Base-by-base conservation (phyloP, 2,329 filamentous ascomycete species). In the Ophiocordyceps sinensis region DNA sequence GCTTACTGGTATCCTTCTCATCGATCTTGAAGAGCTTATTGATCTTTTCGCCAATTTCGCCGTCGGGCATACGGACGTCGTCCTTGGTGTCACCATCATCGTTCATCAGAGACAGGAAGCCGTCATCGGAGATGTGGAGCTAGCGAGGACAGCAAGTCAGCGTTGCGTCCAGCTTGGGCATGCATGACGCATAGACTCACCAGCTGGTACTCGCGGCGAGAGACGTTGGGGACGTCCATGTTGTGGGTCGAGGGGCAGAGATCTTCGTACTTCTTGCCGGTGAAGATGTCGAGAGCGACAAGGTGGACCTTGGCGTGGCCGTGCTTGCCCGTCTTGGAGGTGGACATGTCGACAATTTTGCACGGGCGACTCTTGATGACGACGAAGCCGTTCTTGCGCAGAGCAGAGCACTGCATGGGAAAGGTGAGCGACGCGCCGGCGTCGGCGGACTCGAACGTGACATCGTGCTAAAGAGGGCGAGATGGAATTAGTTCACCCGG, bases 311-410 rank as follows among this genome's bases (percentile, higher is more conserved):
- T 98, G 73, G 91, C 91, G 85, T 98, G 93, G 69, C 91, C 91
- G 84, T 98, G 91, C 86, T 98, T 98, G 73, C 91, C 91, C 56
- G 91, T 98, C 88, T 98, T 98, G 68, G 91, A 98, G 75, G 91
- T 98, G 56, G 87, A 94, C 93, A 98, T 98, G 64, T 98, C 91
- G 68, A 96, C 85, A 60, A 98, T 98, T 85, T 96, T 98, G 88
- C 91, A 98, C 59, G 91, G 93, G 59, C 91, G 91, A 71, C 76
- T 73, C 82, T 98, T 98, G 75, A 98, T 96, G 67, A 89, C 82
- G 68, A 98, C 91, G 77, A 84, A 82, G 54, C 91, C 89, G 82
- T 93, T 94, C 88, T 98, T 96, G 67, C 91, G 84, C 77, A 98
- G 79, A 61, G 93, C 89, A 73, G 93, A 98, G 73, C 91, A 98